Base-by-base conservation (phyloP, 2,329 filamentous ascomycete genomes). In the Colletotrichum cuscutae region DNA sequence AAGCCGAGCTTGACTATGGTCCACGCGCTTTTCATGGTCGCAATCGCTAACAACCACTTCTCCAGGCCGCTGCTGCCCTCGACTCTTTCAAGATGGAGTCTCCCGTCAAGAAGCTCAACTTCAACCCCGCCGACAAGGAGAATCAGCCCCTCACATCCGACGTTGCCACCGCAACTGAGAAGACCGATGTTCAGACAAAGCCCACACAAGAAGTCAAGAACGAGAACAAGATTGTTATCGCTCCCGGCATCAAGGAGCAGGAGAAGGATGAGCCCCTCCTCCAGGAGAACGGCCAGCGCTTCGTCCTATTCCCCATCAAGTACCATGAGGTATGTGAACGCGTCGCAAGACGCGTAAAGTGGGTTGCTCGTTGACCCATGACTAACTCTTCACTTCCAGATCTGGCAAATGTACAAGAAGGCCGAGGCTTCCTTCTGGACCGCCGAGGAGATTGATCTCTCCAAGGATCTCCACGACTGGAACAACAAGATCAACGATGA, bases 331-430 rank as follows among this genome's bases (percentile, higher is more conserved):
- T 98, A 86, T 85, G 94, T 89, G 54, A 22, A 86, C 86, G 84
- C 84, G 83, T 83, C 77, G 37, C 22, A 81, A 84, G 77, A 92
- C 93, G 93, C 92, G 92, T 94, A 88, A 89, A 93, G 88, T 92
- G 88, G 79, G 78, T 79, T 73, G 76, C 59, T 65, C 73, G 64
- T 53, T 42, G 66, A 78, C 77, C 79, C 74, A 75, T 73, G 71
- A 79, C 85, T 88, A 81, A 89, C 81, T 74, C 69, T 74, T 64
- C 73, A 62, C 65, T 74, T 76, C 82, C 79, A 98, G 95, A 97
- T 98, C 85, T 99, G 97, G 97, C 96, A 98, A 86, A 98, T 98
- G 96, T 99, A 99, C 91, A 99, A 99, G 92, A 98, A 98, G 88
- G 95, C 95, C 77, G 96, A 99, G 85, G 97, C 97, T 65, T 98